Evolutionary conservation across 1,284 basidiomycete genomes (phyloP), one percentile per base, ranked within the genome.

Genomic region (Cerrena zonata): DNA sequence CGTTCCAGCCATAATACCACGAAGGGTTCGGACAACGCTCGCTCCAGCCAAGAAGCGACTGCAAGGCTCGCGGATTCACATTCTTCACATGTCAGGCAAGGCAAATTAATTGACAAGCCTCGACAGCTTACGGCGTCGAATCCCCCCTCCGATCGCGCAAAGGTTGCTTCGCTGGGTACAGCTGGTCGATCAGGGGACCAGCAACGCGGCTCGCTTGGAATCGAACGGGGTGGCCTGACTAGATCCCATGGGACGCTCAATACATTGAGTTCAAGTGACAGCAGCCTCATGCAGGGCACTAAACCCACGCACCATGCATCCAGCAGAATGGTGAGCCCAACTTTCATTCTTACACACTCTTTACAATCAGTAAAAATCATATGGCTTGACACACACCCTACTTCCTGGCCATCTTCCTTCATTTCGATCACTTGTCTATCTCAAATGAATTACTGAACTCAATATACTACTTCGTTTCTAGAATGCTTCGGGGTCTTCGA

Each of bases 401-500:
- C 11, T 42, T 42, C 41, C 41, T 42, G 19, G n/a, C 19, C 13
- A 13, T 5, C 21, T 13, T 4, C 21, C 19, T 42, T 42, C 19
- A 42, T 24, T 42, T 42, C 21, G 3, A 18, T 5, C 19, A 22
- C 23, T 19, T 42, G 41, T 13, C 23, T 42, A n/a, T 42, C 24
- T 22, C 15, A 34, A 7, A 34, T 34, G 7, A 34, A 7, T 42
- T 42, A 42, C 41, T 42, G 13, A 42, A 42, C 4, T 22, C 10
- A 7, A 34, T 34, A 7, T 19, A 19, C n/a, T 40, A 13, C 23
- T 41, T 42, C 44, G 21, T 26, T 51, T 56, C 51, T 53, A 67
- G 65, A 58, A 53, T 41, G 56, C 56, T 53, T 58, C 61, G 57
- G 60, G 61, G 53, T 61, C 59, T 41, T 60, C 65, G 58, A 61